Evolutionary conservation across 768 basidiomycete genomes (phyloP), one percentile per base, ranked within the genome.

Genomic region (Auriculariales sp.): DNA sequence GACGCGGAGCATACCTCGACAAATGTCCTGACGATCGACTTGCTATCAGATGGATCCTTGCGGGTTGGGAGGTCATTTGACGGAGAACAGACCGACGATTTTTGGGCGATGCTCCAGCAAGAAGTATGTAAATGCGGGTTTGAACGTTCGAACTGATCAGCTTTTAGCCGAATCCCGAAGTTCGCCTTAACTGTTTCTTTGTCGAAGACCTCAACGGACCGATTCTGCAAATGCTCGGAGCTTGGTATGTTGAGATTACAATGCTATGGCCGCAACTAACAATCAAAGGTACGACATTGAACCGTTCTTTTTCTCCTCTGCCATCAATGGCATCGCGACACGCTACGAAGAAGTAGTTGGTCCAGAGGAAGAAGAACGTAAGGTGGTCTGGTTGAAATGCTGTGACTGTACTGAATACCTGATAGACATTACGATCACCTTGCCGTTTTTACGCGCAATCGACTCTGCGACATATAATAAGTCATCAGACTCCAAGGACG

Each of bases 251-350:
- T 15, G 12, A 14, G 10, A 17, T 7, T 12, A 28, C 33, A 19
- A 17, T 44, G 2, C 39, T 19, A 25, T 11, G 11, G 12, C 22
- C 46, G 25, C 22, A 17, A 27, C 46, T 51, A 32, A 52, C 28
- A 33, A 51, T 31, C 29, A 14, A 27, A 71, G 78, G 57, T 77
- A 74, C 49, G 65, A 66, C 35, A 65, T 80, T 50, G 79, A 80
- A 53, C 79, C 79, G 0, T 79, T 81, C 59, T 81, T 75, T 57
- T 81, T 79, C 58, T 75, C 77, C 0, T 79, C 77, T 1, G 74
- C 77, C 2, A 58, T 77, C 2, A 79, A 76, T 52, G 79, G 78
- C 78, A 83, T 81, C 53, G 80, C 80, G 2, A 76, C 77, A 1
- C 71, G 78, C 49, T 83, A 74, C 47, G 73, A 78, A 53, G 78